These are phyloP conservation scores for Xylariaceae sp. DNA, from an alignment of 2,329 filamentous ascomycete genomes.

Conservation along the genomic window DNA sequence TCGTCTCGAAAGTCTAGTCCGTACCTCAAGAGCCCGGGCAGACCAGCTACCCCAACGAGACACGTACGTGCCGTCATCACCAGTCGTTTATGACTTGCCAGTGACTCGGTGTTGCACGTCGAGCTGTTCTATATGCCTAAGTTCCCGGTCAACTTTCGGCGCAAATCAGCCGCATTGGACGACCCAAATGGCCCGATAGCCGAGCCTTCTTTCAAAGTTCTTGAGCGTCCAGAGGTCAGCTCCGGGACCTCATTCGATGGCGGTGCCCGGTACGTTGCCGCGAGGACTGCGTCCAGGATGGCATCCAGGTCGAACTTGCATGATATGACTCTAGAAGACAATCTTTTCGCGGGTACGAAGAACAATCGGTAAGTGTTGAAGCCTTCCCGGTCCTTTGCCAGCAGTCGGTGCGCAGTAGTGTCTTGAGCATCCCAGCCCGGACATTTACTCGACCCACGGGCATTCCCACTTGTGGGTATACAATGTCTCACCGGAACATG, in stretches of 20 bases:
- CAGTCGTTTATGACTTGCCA: too few species aligned
- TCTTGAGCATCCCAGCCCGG: too few species aligned
- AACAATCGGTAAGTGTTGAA: slow-evolving; percentile 44
- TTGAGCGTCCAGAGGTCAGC: slow-evolving; percentile 43
- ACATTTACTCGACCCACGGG: too few species aligned
- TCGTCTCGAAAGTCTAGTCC: too few species aligned
- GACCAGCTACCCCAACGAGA: too few species aligned
- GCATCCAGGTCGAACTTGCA: slow-evolving; percentile 31
- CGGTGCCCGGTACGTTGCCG: slow-evolving; percentile 33
- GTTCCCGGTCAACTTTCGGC: slow-evolving; percentile 53
- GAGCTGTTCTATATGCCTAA: slow-evolving; percentile 49
- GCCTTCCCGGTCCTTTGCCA: too few species aligned
- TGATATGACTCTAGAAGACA: slow-evolving; percentile 38
- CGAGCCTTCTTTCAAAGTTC: slow-evolving; percentile 50
- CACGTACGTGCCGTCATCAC: too few species aligned
- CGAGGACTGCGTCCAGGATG: slow-evolving; percentile 26
- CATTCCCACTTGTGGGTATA: background rate
- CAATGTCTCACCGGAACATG: background rate
- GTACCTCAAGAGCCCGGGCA: too few species aligned
- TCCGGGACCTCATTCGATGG: slow-evolving; percentile 43
- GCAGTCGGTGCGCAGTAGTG: too few species aligned
- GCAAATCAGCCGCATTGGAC: slow-evolving; percentile 51
- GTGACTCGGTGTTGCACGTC: too few species aligned
- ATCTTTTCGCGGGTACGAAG: slow-evolving; percentile 51
- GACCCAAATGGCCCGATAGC: slow-evolving; percentile 43